phyloP scores from a whole-genome alignment of 2,329 filamentous ascomycete genomes.

The Penicillium expansum region DNA sequence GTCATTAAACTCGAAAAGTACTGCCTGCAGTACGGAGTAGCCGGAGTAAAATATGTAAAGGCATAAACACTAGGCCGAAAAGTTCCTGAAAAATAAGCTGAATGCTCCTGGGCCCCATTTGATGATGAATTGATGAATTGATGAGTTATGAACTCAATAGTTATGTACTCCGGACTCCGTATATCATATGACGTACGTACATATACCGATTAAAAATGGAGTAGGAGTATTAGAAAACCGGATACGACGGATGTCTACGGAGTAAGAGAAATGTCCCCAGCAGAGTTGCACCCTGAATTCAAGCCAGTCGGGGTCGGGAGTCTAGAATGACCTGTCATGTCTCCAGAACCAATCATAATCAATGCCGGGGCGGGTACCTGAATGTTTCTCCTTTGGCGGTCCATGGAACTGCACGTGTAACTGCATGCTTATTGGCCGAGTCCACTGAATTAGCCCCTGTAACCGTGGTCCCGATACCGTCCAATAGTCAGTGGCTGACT shows the following conservation, averaged over 20 bases:
- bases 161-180: no score
- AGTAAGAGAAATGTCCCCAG: neutral
- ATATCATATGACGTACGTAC: no score
- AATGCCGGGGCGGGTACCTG: conserved; percentile 22
- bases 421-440: conserved; percentile 18
- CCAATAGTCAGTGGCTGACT: conserved; percentile 14
- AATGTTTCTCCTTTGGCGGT: conserved; percentile 14
- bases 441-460: conserved; percentile 14
- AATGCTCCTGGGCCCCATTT: no score
- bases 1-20: neutral
- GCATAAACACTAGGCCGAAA: neutral
- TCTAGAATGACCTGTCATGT: conserved; percentile 25
- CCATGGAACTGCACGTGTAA: conserved; percentile 12
- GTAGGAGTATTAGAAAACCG: neutral
- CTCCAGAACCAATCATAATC: conserved; percentile 16
- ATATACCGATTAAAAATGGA: neutral
- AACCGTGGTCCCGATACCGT: conserved; percentile 12
- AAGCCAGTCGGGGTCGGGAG: neutral
- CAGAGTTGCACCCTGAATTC: neutral
- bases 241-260: neutral
- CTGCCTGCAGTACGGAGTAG: neutral
- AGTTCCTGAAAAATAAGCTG: no score
- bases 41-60: neutral
- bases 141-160: no score
- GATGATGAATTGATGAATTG: no score